These are phyloP conservation scores for Hymenochaete sp. DNA, from an alignment of 1,284 basidiomycete species.

Conservation along the genomic window DNA sequence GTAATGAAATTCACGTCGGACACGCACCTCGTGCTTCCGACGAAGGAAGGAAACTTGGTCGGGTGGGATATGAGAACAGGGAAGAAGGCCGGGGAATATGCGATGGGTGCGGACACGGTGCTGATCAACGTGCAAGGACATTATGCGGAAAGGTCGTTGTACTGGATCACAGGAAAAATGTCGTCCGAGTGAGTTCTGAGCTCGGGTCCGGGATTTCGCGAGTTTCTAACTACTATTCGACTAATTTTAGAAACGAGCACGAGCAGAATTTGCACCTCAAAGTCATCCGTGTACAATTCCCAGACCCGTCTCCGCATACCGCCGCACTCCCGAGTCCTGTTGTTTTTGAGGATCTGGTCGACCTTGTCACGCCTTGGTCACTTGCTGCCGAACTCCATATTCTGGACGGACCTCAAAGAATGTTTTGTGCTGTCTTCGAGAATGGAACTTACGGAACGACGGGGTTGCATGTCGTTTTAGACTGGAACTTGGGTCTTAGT, in stretches of 20 bases:
- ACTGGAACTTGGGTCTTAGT: slow-evolving; percentile 14
- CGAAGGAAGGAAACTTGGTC: slow-evolving; percentile 12
- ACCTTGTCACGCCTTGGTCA: slow-evolving; percentile 13
- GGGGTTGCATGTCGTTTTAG: slow-evolving; percentile 14
- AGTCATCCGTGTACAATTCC: slow-evolving; percentile 17
- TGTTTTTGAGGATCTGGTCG: slow-evolving; percentile 12
- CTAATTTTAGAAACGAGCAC: slow-evolving; percentile 6
- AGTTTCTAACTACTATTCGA: not conserved
- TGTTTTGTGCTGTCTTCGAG: slow-evolving; percentile 16
- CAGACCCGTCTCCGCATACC: slow-evolving; percentile 10
- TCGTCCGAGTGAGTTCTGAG: slow-evolving; percentile 12
- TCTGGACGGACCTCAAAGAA: slow-evolving; percentile 13
- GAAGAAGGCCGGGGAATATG: slow-evolving; percentile 7
- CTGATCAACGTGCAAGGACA: slow-evolving; percentile 17
- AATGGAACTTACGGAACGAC: slow-evolving; percentile 6
- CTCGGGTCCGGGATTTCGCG: not conserved
- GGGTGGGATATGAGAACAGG: slow-evolving; percentile 14
- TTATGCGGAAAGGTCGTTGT: slow-evolving; percentile 15
- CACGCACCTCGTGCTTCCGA: slow-evolving; percentile 16
- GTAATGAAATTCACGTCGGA: slow-evolving; percentile 17
- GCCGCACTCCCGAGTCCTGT: slow-evolving; percentile 3
- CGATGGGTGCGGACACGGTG: slow-evolving; percentile 12
- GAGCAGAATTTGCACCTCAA: slow-evolving; percentile 10
- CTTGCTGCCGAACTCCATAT: slow-evolving; percentile 16
- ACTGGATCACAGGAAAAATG: slow-evolving; percentile 17